phyloP scores from a whole-genome alignment of 371 early-diverging fungal genomes.

The Apophysomyces trapeziformis region DNA sequence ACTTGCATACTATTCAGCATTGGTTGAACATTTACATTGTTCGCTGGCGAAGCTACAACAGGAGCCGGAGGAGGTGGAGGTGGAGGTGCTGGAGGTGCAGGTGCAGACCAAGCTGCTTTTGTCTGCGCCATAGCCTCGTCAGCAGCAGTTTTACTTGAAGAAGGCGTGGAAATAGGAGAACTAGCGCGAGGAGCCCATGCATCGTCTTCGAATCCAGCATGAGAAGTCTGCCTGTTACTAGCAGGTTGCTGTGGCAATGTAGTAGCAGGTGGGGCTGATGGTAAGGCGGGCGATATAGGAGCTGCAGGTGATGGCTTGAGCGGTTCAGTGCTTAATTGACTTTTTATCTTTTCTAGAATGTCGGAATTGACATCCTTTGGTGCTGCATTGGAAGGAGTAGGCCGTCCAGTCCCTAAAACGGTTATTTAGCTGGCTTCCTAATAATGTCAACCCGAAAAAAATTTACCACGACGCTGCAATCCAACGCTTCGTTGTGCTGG shows the following conservation, averaged over 20 bases:
- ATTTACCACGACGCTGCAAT: constrained; percentile 42
- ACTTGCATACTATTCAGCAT: constrained; percentile 18
- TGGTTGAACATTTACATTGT: constrained; percentile 10
- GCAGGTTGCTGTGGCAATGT: constrained; percentile 11
- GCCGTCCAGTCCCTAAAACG: constrained; percentile 40
- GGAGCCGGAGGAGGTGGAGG: background rate
- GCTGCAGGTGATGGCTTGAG: constrained; percentile 36
- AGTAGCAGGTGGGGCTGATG: constrained; percentile 16
- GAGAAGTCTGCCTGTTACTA: constrained; percentile 9
- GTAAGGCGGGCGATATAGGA: constrained; percentile 18
- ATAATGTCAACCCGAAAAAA: constrained; percentile 17
- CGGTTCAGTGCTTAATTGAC: constrained; percentile 31
- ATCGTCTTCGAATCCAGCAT: constrained; percentile 59
- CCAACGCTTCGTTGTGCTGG: constrained; percentile 10
- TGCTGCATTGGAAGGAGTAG: constrained; percentile 46
- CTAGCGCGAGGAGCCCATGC: constrained; percentile 54
- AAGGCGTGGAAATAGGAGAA: constrained; percentile 4
- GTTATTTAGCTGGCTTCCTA: background rate
- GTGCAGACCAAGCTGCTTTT: constrained; percentile 23
- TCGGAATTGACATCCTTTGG: constrained; percentile 40
- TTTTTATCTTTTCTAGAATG: constrained; percentile 32
- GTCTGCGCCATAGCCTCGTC: constrained; percentile 21
- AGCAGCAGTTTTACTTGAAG: constrained; percentile 14
- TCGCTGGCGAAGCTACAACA: background rate
- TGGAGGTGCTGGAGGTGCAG: constrained; percentile 3